A percentile compares a stretch with the other conserved stretches of the same genome.
Conservation (phyloP, 345 rosid species). For the Rhodamnia argentea region DNA sequence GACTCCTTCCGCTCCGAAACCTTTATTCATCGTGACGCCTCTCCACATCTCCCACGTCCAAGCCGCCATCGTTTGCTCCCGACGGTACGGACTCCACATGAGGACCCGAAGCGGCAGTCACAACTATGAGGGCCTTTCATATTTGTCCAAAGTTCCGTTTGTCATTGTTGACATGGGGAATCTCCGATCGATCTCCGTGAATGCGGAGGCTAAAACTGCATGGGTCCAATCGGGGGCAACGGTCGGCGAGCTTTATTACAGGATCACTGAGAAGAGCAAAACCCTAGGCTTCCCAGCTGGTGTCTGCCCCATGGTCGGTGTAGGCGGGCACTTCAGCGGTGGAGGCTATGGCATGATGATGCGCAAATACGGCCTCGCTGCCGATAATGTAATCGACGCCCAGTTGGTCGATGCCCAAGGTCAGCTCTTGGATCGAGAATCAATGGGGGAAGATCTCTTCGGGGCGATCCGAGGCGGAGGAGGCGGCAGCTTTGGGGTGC, state of each 20-base stretch:
- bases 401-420: not conserved
- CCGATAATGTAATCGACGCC: not conserved
- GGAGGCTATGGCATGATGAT: not conserved
- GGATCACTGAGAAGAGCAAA: not conserved
- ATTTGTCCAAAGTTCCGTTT: not conserved
- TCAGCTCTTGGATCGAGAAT: not conserved
- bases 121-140: not conserved
- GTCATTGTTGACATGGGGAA: not conserved
- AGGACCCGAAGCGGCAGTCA: not conserved
- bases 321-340: not conserved
- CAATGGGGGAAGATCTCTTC: not conserved
- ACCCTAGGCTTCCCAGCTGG: not conserved
- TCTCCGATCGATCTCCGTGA: not conserved
- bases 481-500: not conserved
- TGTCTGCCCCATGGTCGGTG: not conserved
- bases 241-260: constrained; percentile 1
- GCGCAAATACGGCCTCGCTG: not conserved
- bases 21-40: constrained; percentile 18
- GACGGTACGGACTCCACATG: not conserved
- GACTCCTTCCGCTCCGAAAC: constrained; percentile 10
- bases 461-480: constrained; percentile 1
- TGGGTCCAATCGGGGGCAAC: not conserved
- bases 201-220: not conserved
- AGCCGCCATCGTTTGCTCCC: constrained; percentile 18
- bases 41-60: constrained; percentile 23